Conservation (phyloP, 495 filamentous ascomycete genomes). For the Trichoderma reesei region DNA sequence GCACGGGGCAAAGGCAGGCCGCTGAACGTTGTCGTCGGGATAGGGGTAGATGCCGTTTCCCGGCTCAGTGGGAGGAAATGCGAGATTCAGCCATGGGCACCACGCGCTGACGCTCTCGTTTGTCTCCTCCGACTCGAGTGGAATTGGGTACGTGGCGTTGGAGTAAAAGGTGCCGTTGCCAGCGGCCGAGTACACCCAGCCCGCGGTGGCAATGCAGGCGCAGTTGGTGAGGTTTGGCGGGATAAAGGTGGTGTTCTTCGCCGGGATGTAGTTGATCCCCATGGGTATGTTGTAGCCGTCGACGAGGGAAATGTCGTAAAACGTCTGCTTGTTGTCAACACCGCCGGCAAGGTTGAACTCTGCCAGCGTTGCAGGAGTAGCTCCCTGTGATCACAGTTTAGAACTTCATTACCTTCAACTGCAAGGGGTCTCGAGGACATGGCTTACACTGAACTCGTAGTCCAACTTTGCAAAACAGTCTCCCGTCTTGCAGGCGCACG, state of each 20-base stretch:
- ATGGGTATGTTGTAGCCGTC: constrained; percentile 77
- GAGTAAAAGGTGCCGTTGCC: constrained; percentile 32
- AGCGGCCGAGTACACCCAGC: constrained; percentile 39
- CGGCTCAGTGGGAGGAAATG: constrained; percentile 51
- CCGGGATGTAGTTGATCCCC: constrained; percentile 52
- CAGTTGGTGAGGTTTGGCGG: constrained; percentile 66
- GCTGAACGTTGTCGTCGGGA: constrained; percentile 55
- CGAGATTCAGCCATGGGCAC: constrained; percentile 71
- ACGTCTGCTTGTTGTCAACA: constrained; percentile 49
- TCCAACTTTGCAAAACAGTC: constrained; percentile 60
- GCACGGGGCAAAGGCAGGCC: constrained; percentile 65
- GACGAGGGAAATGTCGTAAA: constrained; percentile 77
- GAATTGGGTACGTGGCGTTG: constrained; percentile 51
- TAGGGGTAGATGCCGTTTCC: constrained; percentile 64
- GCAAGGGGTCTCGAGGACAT: background rate
- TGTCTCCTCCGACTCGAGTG: constrained; percentile 46
- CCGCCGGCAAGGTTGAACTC: constrained; percentile 63
- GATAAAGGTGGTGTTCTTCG: constrained; percentile 45
- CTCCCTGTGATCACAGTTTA: constrained; percentile 35
- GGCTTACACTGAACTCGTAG: constrained; percentile 52
- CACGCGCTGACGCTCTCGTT: constrained; percentile 45
- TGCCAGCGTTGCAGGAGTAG: constrained; percentile 57
- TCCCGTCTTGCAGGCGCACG: constrained; percentile 56
- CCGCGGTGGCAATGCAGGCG: constrained; percentile 57
- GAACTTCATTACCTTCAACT: constrained; percentile 9